These are phyloP conservation scores for Fonsecaea monophora DNA, from an alignment of 2,329 filamentous ascomycete species.

Conservation along the genomic window DNA sequence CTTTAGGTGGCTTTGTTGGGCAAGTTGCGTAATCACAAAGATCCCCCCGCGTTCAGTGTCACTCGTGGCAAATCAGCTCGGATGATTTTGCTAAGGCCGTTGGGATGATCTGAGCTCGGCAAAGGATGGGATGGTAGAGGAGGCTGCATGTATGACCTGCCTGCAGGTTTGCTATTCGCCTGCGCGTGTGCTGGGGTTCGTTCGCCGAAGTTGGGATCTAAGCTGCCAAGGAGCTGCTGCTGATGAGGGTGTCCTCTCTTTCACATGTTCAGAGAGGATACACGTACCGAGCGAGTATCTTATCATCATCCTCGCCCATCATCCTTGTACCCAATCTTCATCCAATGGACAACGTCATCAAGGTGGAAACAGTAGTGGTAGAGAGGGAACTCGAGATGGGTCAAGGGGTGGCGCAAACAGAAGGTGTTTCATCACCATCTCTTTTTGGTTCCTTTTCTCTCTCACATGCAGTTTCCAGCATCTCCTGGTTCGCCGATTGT, in stretches of 20 bases:
- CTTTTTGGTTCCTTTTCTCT: not conserved
- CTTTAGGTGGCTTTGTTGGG: not conserved
- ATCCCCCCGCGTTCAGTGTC: not conserved
- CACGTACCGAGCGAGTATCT: not conserved
- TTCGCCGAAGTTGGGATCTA: not conserved
- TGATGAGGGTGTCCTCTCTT: not conserved
- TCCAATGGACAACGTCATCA: not conserved
- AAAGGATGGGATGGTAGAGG: not conserved
- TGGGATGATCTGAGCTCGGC: not conserved
- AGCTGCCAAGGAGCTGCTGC: not conserved
- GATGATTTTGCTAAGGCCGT: not conserved
- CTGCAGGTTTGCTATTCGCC: not conserved
- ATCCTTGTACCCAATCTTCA: not conserved
- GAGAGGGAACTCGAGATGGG: not conserved
- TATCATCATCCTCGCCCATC: not conserved
- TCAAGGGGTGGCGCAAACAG: slow-evolving; percentile 8
- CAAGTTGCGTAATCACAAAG: not conserved
- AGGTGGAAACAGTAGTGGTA: not conserved
- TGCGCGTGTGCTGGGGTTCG: not conserved
- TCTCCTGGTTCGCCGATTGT: not conserved
- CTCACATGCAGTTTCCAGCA: no score
- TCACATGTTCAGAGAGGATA: slow-evolving; percentile 5
- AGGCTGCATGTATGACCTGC: not conserved
- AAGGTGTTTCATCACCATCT: slow-evolving; percentile 14
- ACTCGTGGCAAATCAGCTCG: not conserved